Conservation (phyloP, 2,329 filamentous ascomycete species). For the Trichocomaceae sp. region DNA sequence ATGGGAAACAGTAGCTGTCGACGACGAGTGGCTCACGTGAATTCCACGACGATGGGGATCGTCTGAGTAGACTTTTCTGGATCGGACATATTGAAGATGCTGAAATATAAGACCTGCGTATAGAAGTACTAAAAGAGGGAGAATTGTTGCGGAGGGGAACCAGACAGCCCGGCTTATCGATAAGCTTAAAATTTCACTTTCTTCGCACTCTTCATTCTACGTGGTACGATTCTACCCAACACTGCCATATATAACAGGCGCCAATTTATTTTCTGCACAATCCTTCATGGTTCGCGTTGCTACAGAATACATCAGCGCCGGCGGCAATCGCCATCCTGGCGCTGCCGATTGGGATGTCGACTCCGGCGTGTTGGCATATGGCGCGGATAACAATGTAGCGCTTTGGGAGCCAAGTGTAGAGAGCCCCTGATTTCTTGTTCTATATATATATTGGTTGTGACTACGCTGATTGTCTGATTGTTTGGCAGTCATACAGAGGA, state of each 20-base stretch:
- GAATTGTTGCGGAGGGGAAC: conserved; percentile 8
- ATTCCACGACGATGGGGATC: conserved; percentile 64
- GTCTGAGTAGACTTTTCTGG: conserved; percentile 15
- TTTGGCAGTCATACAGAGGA: conserved; percentile 44
- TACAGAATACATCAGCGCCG: conserved; percentile 60
- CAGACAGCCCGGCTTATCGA: conserved; percentile 29
- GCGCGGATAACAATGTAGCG: conserved; percentile 80
- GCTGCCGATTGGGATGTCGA: conserved; percentile 79
- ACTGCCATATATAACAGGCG: background rate
- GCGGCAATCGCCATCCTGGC: conserved; percentile 82
- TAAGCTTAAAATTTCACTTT: conserved; percentile 25
- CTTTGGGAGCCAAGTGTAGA: conserved; percentile 73
- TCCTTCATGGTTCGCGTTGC: conserved; percentile 33
- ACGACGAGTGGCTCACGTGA: conserved; percentile 50
- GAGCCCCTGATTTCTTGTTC: background rate
- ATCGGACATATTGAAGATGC: conserved; percentile 9
- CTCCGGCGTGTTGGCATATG: conserved; percentile 72
- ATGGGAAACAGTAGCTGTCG: background rate
- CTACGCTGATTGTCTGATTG: too few relatives aligned
- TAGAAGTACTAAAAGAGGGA: background rate
- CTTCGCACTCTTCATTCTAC: background rate
- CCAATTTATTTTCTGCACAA: conserved; percentile 6
- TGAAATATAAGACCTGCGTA: background rate
- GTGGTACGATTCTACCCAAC: too few relatives aligned
- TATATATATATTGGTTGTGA: too few relatives aligned